Evolutionary conservation across 176 grass and related monocot genomes (phyloP), one percentile per base, ranked within the genome.

Genomic region (Oryza glaberrima): DNA sequence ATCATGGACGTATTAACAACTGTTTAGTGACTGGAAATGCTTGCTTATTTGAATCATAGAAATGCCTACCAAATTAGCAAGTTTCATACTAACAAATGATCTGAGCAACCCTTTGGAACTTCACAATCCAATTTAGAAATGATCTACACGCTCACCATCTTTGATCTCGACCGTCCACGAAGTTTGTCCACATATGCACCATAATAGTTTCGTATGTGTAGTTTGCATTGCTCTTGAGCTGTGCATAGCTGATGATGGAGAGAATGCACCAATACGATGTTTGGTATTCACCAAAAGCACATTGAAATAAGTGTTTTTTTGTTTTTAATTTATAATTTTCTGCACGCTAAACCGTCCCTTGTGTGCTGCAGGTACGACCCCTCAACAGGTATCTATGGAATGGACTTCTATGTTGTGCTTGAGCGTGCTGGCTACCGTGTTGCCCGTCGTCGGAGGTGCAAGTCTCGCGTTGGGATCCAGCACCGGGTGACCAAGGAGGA

Each of bases 401-500:
- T 91, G 92, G 88, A 94, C 61, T 94, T 94, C 73, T 94, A 81
- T 1, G 85, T 91, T 3, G 92, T 94, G 13, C 81, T 94, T 17
- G 88, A 94, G 63, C 85, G 86, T 54, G 77, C 92, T 15, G 88
- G 92, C 19, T 94, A 94, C 78, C 88, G 88, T 20, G 88, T 94
- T 2, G 88, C 88, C 2, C 88, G 88, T 26, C 86, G 92, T 65
- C 77, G 92, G 16, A 77, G 92, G 69, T 94, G 92, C 92, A 94
- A 94, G 70, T 41, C 92, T 0, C 92, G 91, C 45, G 91, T 93
- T 9, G 91, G 91, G 8, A 90, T 94, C 8, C 91, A 94, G 67
- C 91, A 94, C 85, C 80, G 88, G 80, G 88, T 94, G 1, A 90
- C 91, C 61, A 94, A 94, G 78, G 91, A 94, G 17, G 92, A 94